Conservation (phyloP, 1,284 basidiomycete genomes). For the Leccinum pseudoinsigne region DNA sequence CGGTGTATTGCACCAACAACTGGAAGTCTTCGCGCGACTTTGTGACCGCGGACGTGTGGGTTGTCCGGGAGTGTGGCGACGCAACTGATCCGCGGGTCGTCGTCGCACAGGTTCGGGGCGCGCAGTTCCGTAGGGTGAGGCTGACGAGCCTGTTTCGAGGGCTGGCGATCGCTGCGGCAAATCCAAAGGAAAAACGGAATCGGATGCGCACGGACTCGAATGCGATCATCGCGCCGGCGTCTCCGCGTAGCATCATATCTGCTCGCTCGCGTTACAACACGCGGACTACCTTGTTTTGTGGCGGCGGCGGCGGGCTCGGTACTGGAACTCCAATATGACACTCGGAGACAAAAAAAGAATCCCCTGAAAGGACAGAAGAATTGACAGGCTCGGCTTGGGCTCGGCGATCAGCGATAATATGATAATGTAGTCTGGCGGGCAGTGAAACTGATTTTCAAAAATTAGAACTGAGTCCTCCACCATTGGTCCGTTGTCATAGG, state of each 20-base stretch:
- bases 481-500: too few relatives aligned
- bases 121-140: slow-evolving; percentile 55
- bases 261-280: slow-evolving; percentile 30
- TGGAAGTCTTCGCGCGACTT: slow-evolving; percentile 43
- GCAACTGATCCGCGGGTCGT: slow-evolving; percentile 32
- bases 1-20: slow-evolving; percentile 50
- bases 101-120: slow-evolving; percentile 54
- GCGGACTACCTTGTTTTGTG: slow-evolving; percentile 18
- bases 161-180: slow-evolving; percentile 37
- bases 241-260: slow-evolving; percentile 31
- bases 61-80: slow-evolving; percentile 37
- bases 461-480: too few relatives aligned
- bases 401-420: too few relatives aligned
- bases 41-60: slow-evolving; percentile 51
- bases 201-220: slow-evolving; percentile 31
- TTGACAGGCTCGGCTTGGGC: too few relatives aligned
- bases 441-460: too few relatives aligned
- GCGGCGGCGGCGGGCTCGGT: not conserved
- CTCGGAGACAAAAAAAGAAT: too few relatives aligned
- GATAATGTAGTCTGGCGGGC: too few relatives aligned
- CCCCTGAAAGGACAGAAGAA: too few relatives aligned
- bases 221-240: slow-evolving; percentile 26
- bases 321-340: not conserved
- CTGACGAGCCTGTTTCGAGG: slow-evolving; percentile 47
- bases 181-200: slow-evolving; percentile 9